Evolutionary conservation across 768 basidiomycete genomes (phyloP).

Genomic region (Russula dissimulans): DNA sequence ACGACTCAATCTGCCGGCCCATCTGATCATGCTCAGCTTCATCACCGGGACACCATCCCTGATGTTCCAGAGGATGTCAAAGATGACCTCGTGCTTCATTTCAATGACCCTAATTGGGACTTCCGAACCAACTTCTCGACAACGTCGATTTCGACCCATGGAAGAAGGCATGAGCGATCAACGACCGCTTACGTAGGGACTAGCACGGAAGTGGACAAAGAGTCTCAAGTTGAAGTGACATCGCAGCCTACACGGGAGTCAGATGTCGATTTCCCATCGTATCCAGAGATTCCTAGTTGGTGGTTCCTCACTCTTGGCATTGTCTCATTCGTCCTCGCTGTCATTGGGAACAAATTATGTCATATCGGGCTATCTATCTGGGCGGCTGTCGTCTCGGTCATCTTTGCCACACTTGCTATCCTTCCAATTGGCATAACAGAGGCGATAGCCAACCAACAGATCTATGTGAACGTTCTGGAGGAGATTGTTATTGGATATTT

Average conservation of each 20-base stretch:
- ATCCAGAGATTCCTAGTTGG: slow-evolving; percentile 67
- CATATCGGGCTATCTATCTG: slow-evolving; percentile 76
- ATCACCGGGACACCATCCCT: slow-evolving; percentile 46
- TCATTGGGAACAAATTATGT: slow-evolving; percentile 63
- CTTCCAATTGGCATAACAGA: slow-evolving; percentile 75
- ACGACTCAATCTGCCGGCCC: background rate
- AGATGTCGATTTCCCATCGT: slow-evolving; percentile 30
- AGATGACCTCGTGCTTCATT: slow-evolving; percentile 56
- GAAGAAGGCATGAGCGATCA: slow-evolving; percentile 35
- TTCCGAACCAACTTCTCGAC: slow-evolving; percentile 32
- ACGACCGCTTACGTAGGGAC: slow-evolving; percentile 37
- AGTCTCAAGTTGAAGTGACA: slow-evolving; percentile 29
- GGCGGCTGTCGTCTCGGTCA: slow-evolving; percentile 38
- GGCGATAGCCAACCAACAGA: slow-evolving; percentile 79
- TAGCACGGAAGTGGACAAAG: slow-evolving; percentile 44
- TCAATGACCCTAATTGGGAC: slow-evolving; percentile 27
- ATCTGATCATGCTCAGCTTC: slow-evolving; percentile 4
- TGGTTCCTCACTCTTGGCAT: slow-evolving; percentile 60
- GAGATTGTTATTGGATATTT: slow-evolving; percentile 75
- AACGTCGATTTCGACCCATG: slow-evolving; percentile 30
- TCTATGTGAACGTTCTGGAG: slow-evolving; percentile 58
- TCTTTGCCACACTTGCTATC: slow-evolving; percentile 44
- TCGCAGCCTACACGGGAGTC: slow-evolving; percentile 25
- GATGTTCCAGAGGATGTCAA: slow-evolving; percentile 71
- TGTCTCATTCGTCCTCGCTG: slow-evolving; percentile 47